Percentiles rank a stretch among this genome's conserved stretches.
These are phyloP conservation scores for Plasmodium coatneyi DNA, from an alignment of 169 alveolate species.

Conservation along the genomic window DNA sequence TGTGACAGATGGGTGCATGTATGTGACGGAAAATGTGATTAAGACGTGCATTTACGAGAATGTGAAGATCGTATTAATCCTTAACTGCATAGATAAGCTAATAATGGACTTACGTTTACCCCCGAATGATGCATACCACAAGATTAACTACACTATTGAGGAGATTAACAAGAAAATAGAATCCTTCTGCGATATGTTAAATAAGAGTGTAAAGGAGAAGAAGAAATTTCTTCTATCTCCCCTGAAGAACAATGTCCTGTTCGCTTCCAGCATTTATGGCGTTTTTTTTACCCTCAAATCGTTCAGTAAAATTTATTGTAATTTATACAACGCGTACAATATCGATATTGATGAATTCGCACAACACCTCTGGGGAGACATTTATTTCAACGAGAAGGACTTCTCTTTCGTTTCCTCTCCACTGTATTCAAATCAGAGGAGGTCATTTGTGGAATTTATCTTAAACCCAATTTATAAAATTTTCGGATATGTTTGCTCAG, in stretches of 20 bases:
- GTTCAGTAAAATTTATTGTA: slow-evolving; percentile 92
- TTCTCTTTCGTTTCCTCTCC: slow-evolving; percentile 83
- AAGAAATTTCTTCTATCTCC: slow-evolving; percentile 90
- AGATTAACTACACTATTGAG: slow-evolving; percentile 88
- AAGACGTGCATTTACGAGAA: slow-evolving; percentile 87
- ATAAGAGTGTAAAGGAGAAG: slow-evolving; percentile 40
- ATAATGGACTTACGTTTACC: slow-evolving; percentile 97
- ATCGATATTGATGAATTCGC: slow-evolving; percentile 85
- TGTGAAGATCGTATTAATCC: slow-evolving; percentile 84
- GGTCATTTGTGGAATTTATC: slow-evolving; percentile 97
- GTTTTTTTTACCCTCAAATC: slow-evolving; percentile 94
- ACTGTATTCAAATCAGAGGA: slow-evolving; percentile 84
- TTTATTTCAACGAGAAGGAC: slow-evolving; percentile 86
- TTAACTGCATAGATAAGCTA: slow-evolving; percentile 97
- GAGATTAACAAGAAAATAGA: slow-evolving; percentile 77
- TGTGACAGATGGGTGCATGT: slow-evolving; percentile 96
- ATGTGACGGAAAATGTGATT: slow-evolving; percentile 92
- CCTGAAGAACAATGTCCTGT: slow-evolving; percentile 93
- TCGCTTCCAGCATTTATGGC: slow-evolving; percentile 95
- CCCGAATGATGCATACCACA: slow-evolving; percentile 99
- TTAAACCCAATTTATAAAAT: slow-evolving; percentile 98
- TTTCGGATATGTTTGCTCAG: slow-evolving; percentile 94
- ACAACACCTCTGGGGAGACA: slow-evolving; percentile 93
- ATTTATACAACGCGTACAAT: slow-evolving; percentile 76
- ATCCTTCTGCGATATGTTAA: slow-evolving; percentile 59